phyloP scores from a whole-genome alignment of 1,284 basidiomycete species.

The Cryptococcus wingfieldii region DNA sequence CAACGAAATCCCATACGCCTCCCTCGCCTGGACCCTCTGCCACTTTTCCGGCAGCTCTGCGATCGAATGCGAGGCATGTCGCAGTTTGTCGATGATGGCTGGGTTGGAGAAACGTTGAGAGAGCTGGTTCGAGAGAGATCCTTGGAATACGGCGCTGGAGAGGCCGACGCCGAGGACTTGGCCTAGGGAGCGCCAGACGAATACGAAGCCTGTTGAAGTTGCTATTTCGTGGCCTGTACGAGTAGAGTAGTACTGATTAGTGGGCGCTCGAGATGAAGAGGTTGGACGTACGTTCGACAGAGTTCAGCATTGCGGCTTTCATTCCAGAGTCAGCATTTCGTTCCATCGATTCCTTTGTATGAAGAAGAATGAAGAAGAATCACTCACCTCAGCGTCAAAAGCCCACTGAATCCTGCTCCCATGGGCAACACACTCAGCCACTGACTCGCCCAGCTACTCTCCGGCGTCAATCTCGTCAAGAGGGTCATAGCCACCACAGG shows the following conservation, averaged over 20 bases:
- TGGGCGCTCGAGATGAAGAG: neutral
- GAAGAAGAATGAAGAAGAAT: neutral
- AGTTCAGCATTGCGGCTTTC: conserved; percentile 24
- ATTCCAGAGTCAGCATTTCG: neutral
- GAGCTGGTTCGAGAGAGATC: conserved; percentile 16
- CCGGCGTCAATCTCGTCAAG: conserved; percentile 9
- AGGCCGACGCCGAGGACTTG: conserved; percentile 31
- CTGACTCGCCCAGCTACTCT: conserved; percentile 13
- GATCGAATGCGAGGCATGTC: conserved; percentile 23
- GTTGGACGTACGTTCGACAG: conserved; percentile 18
- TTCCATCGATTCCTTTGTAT: neutral
- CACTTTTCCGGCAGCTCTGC: conserved; percentile 10
- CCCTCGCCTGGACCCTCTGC: conserved; percentile 16
- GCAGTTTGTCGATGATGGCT: conserved; percentile 21
- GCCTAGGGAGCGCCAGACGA: conserved; percentile 27
- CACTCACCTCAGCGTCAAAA: conserved; percentile 22
- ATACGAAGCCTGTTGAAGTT: conserved; percentile 24
- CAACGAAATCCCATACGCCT: conserved; percentile 20
- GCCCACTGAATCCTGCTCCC: conserved; percentile 27
- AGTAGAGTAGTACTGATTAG: neutral
- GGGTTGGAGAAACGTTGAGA: conserved; percentile 12
- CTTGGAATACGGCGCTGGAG: conserved; percentile 28
- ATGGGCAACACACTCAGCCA: conserved; percentile 30
- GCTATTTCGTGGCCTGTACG: conserved; percentile 23
- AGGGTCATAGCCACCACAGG: conserved; percentile 28